These are phyloP conservation scores for Pseudocercospora macadamiae DNA, from an alignment of 2,329 filamentous ascomycete genomes.

Conservation along the genomic window DNA sequence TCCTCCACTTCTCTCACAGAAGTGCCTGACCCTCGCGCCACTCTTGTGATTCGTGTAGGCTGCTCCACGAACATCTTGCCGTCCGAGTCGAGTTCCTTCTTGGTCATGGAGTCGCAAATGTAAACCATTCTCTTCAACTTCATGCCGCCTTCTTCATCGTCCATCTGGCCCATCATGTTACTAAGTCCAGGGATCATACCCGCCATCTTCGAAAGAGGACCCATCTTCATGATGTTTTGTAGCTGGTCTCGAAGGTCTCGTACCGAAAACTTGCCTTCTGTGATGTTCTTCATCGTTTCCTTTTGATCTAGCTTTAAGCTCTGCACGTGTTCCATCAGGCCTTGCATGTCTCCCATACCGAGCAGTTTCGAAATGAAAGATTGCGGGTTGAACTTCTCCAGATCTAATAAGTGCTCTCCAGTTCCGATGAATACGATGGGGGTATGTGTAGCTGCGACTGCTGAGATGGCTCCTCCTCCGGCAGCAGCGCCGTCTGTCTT, in stretches of 20 bases:
- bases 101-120: constrained; percentile 97
- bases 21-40: constrained; percentile 88
- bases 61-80: constrained; percentile 93
- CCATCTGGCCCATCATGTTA: constrained; percentile 92
- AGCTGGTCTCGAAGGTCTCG: constrained; percentile 94
- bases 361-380: constrained; percentile 92
- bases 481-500: constrained; percentile 97
- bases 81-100: constrained; percentile 92
- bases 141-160: constrained; percentile 90
- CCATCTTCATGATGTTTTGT: constrained; percentile 99
- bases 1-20: constrained; percentile 93
- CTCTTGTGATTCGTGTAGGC: constrained; percentile 87
- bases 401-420: constrained; percentile 93
- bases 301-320: constrained; percentile 95
- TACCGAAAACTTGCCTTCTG: constrained; percentile 93
- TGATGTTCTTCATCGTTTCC: constrained; percentile 98
- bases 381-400: constrained; percentile 89
- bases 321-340: constrained; percentile 94
- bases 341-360: constrained; percentile 96
- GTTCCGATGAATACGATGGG: constrained; percentile 98
- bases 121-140: constrained; percentile 99
- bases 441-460: constrained; percentile 92
- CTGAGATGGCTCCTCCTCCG: constrained; percentile 95
- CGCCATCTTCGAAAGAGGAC: constrained; percentile 93
- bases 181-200: constrained; percentile 97